Evolutionary conservation across 805 yeast genomes (phyloP), one percentile per base, ranked within the genome.

Genomic region (Candida morakotiae): DNA sequence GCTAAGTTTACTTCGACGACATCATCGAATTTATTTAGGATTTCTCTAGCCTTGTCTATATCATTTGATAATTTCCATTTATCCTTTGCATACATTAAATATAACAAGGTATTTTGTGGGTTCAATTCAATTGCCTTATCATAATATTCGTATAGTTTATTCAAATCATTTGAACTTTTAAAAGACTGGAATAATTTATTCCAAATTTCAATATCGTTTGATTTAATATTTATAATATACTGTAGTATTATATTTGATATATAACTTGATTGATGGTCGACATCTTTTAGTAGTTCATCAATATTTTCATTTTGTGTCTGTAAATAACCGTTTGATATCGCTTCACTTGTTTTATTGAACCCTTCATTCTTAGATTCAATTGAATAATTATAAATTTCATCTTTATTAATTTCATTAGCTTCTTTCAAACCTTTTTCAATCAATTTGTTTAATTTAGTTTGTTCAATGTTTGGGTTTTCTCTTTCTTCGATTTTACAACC

Each of bases 41-140:
- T 73, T 1, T 51, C 47, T 36, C 80, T 62, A 0, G 95, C 83
- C 3, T 64, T 71, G 1, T 52, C 59, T 1, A 71, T 48, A 46
- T 83, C 77, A 1, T 63, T 52, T 2, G 60, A 69, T 17, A 63
- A 39, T 30, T 61, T 57, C 82, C 87, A 79, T 36, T 71, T 64
- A 47, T 83, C 89, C 46, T 82, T 81, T 0, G 95, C 83, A 51
- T 76, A 86, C 78, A 81, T 75, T 35, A 87, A 56, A 58, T 77
- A 71, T 29, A 87, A 67, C 9, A 72, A 51, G 26, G 75, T 77
- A 21, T 61, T 53, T 3, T 62, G 48, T 0, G 84, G 82, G 35
- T 81, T 68, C 1, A 66, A 50, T 1, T 51, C 46, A 0, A 81
- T 66, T 1, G 89, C 79, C 42, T 61, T 56, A 30, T 79, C 78